Evolutionary conservation across 768 basidiomycete species (phyloP), one percentile per base, ranked within the genome.

Genomic region (Tylopilus balloui): DNA sequence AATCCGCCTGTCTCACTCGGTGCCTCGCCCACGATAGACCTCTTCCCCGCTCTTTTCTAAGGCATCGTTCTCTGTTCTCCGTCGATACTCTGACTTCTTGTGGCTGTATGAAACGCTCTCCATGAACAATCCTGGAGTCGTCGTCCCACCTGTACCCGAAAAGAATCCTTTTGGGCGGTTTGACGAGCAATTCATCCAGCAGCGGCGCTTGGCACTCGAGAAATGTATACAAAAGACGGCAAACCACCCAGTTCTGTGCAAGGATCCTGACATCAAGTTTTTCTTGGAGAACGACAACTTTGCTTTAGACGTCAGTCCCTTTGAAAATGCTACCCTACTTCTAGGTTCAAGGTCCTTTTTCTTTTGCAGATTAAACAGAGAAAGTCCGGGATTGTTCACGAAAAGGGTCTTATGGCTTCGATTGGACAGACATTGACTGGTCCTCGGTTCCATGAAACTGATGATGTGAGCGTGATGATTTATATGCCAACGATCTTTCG

Each of bases 21-120:
- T 41, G 25, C 9, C n/a, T 34, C 8, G 29, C 47, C 25, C 24
- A 37, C 32, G 11, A 11, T 56, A 91, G 86, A 96, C 93, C 0
- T 90, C 86, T 7, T 94, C 92, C 4, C 84, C 89, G 0, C 70
- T 85, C 21, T 98, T 79, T 70, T 80, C 83, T 55, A 91, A 89
- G 73, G 79, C 84, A 1, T 73, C 82, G 1, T 95, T 96, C 66
- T 94, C 93, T 3, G 96, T 97, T 44, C 81, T 99, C 1, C 80
- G 96, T n/a, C 84, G 96, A 27, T 99, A 96, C 69, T 92, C 91
- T 6, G 95, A 99, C 68, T 99, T 98, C 61, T 78, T 97, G 17
- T 98, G 96, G 96, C 69, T 99, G 1, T 96, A 90, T 66, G 92
- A 93, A 60, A 83, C 86, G 0, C 78, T 99, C 2, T 85, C 84